These are phyloP conservation scores for Pichia sp. DNA, from an alignment of 1,139 yeast genomes.

Conservation along the genomic window DNA sequence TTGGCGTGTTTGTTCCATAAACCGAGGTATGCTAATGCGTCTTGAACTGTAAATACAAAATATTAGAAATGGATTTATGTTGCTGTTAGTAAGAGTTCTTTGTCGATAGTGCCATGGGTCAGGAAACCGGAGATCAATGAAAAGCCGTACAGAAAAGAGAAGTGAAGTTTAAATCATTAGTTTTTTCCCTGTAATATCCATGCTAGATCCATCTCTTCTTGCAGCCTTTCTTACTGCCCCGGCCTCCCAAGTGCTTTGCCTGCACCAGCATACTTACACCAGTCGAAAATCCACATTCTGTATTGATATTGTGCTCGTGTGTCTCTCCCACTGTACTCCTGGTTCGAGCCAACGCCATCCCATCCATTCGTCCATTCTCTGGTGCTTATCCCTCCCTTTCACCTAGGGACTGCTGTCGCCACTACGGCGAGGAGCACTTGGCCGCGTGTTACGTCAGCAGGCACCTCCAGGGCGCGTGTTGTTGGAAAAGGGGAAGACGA, in stretches of 20 bases:
- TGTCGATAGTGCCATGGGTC: background rate
- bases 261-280: constrained; percentile 43
- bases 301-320: background rate
- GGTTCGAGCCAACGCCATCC: too few species aligned
- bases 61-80: background rate
- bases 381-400: background rate
- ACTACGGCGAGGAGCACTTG: background rate
- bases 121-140: too few species aligned
- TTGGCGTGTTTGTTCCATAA: constrained; percentile 98
- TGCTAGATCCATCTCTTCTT: background rate
- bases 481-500: background rate
- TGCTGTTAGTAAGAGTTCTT: background rate
- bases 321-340: background rate
- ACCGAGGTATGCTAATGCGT: constrained; percentile 87
- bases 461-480: background rate
- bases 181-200: too few species aligned
- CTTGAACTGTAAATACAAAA: constrained; percentile 55
- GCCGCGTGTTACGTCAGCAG: background rate
- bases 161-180: too few species aligned
- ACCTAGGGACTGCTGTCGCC: background rate
- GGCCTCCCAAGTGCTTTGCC: background rate
- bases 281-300: constrained; percentile 51
- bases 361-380: background rate
- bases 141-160: background rate
- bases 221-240: background rate